Conservation (phyloP, 1,139 yeast species). For the Pneumocystis jirovecii region DNA sequence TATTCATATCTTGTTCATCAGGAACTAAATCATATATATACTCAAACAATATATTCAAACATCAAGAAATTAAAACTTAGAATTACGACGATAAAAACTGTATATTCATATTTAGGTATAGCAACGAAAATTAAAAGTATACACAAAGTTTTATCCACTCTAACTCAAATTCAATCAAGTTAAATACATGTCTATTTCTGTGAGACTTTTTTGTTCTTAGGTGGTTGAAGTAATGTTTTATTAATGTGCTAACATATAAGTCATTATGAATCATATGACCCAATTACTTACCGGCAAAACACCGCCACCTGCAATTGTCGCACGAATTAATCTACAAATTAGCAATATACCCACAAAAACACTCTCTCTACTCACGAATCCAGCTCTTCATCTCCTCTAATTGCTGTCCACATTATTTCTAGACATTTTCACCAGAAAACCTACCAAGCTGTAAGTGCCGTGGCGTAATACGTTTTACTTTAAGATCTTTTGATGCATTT, state of each 20-base stretch:
- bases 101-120: neutral
- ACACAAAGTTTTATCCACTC: neutral
- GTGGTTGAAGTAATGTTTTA: neutral
- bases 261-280: slow-evolving; percentile 58
- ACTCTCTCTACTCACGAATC: slow-evolving; percentile 29
- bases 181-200: neutral
- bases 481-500: slow-evolving; percentile 95
- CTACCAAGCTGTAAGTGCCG: slow-evolving; percentile 73
- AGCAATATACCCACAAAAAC: neutral
- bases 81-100: neutral
- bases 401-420: slow-evolving; percentile 33
- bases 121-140: neutral
- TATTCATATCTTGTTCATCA: too few species aligned
- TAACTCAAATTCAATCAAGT: neutral
- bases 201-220: neutral
- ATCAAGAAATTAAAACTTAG: neutral
- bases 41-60: neutral
- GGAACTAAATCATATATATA: too few species aligned
- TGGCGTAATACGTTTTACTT: slow-evolving; percentile 97
- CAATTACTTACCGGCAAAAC: slow-evolving; percentile 48
- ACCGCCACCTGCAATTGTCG: slow-evolving; percentile 99
- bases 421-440: neutral
- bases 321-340: slow-evolving; percentile 47
- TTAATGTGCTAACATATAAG: neutral
- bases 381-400: slow-evolving; percentile 97